Conservation (phyloP, 2,329 filamentous ascomycete genomes). For the Nakataea oryzae region DNA sequence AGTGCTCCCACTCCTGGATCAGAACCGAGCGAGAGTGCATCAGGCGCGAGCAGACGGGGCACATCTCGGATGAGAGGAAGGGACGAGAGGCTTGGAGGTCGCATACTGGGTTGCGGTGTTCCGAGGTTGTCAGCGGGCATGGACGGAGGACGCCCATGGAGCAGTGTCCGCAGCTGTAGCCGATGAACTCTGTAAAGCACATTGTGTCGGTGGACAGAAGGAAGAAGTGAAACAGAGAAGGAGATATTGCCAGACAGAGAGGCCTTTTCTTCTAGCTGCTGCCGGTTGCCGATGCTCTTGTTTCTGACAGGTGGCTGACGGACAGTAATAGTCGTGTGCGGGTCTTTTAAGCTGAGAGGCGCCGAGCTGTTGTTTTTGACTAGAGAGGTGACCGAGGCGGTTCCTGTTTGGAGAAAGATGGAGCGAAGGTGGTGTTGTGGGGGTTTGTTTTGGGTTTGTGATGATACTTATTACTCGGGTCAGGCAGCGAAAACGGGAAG, state of each 20-base stretch:
- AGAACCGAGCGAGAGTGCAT: conserved; percentile 27
- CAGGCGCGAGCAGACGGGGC: conserved; percentile 24
- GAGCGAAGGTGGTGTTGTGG: background rate
- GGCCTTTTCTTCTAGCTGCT: background rate
- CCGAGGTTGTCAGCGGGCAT: conserved; percentile 30
- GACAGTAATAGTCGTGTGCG: background rate
- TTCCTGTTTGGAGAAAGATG: background rate
- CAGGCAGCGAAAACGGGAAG: background rate
- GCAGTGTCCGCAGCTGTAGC: conserved; percentile 37
- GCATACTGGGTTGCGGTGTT: conserved; percentile 24
- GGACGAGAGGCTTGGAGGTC: conserved; percentile 16
- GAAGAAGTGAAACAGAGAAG: background rate
- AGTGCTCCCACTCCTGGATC: conserved; percentile 29
- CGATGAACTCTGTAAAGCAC: conserved; percentile 35
- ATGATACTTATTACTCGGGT: background rate
- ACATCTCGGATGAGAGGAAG: conserved; percentile 22
- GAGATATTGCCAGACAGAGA: background rate
- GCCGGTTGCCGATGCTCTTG: background rate
- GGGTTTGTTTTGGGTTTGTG: background rate
- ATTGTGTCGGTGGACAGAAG: conserved; percentile 17
- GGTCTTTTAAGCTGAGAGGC: background rate
- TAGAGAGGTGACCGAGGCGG: background rate
- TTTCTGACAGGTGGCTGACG: background rate
- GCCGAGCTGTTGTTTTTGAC: background rate
- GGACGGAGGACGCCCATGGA: conserved; percentile 25